Base-by-base conservation (phyloP, 108 stramenopile genomes). In the Cyclotella baltica region DNA sequence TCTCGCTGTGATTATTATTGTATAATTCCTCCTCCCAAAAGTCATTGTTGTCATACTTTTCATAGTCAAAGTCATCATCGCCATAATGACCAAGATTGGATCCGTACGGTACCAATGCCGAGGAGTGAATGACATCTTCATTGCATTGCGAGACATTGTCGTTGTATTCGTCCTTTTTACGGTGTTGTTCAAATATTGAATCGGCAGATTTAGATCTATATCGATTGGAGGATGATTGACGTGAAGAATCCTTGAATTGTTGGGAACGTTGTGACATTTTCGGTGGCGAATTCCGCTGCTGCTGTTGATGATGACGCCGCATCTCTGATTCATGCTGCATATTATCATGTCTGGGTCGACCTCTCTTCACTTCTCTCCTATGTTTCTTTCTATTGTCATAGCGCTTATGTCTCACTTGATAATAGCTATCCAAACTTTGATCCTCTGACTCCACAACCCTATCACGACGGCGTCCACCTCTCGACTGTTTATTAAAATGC, bases 151-250 rank as follows among this genome's bases (percentile, higher is more conserved):
- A n/a, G n/a, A n/a, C n/a, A n/a, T n/a, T n/a, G n/a, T n/a, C 25
- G 11, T 56, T 10, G 5, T 27, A 56, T 23, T 56, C 25, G 25
- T 56, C 11, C 25, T 56, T n/a, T 23, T 11, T 5, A 56, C 55
- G 55, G 11, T 10, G 11, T 3, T 1, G 55, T 27, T 56, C 23
- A 56, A 56, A 56, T 5, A 56, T 27, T 11, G 55, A 56, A 56
- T 56, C 55, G 55, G 11, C n/a, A 25, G 55, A 56, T 56, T 56
- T 56, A 23, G 55, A 56, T 56, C 55, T n/a, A 56, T 56, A 56
- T 3, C 55, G 55, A 23, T 23, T 5, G 20, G 18, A 2, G 47
- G 18, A 1, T 48, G 47, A n/a, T 16, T 48, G 2, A 48, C 2
- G n/a, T 16, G 6, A 48, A 6, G 19, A 4, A 48, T 6, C n/a